Percentiles rank a stretch among this genome's conserved stretches.
phyloP scores from a whole-genome alignment of 163 green algal species.

The Coccomyxa subellipsoidea region DNA sequence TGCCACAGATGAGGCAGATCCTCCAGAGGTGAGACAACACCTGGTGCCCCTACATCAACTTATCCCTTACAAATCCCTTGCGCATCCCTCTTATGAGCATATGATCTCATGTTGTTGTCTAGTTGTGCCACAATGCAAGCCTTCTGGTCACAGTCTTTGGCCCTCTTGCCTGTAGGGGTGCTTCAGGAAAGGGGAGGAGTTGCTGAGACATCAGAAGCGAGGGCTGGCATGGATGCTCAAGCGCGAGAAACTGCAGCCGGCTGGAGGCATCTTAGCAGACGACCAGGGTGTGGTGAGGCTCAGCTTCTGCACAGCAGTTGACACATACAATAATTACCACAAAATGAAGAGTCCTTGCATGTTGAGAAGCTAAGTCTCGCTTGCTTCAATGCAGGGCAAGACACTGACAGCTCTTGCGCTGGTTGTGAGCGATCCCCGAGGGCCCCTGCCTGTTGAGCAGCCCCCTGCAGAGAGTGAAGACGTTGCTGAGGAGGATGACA shows the following conservation, averaged over 20 bases:
- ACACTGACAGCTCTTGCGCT: constrained; percentile 80
- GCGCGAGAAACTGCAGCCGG: constrained; percentile 18
- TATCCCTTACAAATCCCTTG: too few relatives aligned
- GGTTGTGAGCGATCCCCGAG: constrained; percentile 47
- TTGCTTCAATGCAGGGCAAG: constrained; percentile 79
- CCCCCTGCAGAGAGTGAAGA: not conserved
- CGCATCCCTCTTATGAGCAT: too few relatives aligned
- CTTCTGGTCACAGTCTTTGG: not conserved
- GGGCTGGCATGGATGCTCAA: constrained; percentile 81
- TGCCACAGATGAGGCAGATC: not conserved
- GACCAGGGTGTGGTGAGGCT: constrained; percentile 88
- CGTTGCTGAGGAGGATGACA: not conserved
- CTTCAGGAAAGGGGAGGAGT: constrained; percentile 21
- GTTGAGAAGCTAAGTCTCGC: too few relatives aligned
- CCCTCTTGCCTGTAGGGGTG: not conserved
- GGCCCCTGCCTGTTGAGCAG: not conserved
- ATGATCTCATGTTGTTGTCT: too few relatives aligned
- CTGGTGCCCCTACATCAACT: too few relatives aligned
- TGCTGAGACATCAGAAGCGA: constrained; percentile 72
- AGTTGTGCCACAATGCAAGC: too few relatives aligned
- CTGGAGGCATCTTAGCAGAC: constrained; percentile 81
- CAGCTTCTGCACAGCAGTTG: too few relatives aligned
- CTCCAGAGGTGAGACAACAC: not conserved
- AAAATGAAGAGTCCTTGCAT: too few relatives aligned
- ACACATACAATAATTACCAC: too few relatives aligned